phyloP scores from a whole-genome alignment of 306 rosid genomes.

The Vigna reflexopilosa region DNA sequence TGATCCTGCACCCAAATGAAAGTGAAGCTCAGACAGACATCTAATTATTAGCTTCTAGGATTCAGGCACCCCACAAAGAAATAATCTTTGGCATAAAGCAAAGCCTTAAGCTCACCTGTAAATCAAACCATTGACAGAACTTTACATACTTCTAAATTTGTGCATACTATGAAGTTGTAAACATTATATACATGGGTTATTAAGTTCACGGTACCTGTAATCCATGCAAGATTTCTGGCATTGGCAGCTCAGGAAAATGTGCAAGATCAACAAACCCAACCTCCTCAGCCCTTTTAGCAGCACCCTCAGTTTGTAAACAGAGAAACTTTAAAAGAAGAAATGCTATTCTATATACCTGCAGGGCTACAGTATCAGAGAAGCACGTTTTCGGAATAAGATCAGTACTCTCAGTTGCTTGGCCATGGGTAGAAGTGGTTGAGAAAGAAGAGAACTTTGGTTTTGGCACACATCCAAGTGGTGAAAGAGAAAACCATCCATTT shows the following conservation, averaged over 20 bases:
- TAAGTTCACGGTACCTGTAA: constrained; percentile 63
- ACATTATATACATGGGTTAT: constrained; percentile 23
- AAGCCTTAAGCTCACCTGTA: background rate
- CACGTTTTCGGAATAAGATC: constrained; percentile 56
- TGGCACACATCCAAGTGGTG: constrained; percentile 71
- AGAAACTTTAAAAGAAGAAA: constrained; percentile 86
- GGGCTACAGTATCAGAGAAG: constrained; percentile 80
- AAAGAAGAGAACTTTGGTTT: constrained; percentile 61
- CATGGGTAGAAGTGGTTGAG: constrained; percentile 57
- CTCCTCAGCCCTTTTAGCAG: constrained; percentile 91
- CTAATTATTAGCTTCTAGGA: constrained; percentile 13
- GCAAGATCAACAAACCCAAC: constrained; percentile 91
- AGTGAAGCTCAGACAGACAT: constrained; percentile 28
- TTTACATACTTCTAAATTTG: constrained; percentile 3
- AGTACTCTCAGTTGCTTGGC: constrained; percentile 56
- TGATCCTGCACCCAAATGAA: constrained; percentile 72
- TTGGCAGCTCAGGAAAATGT: constrained; percentile 95
- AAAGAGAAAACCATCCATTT: constrained; percentile 90
- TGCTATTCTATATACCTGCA: constrained; percentile 73
- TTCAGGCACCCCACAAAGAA: constrained; percentile 12
- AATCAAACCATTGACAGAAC: constrained; percentile 4
- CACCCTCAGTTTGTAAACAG: constrained; percentile 91
- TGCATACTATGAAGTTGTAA: constrained; percentile 24
- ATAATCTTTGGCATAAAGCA: background rate
- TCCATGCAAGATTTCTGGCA: constrained; percentile 97